Base-by-base conservation (phyloP, 768 basidiomycete species). In the Leccinellum luteum region DNA sequence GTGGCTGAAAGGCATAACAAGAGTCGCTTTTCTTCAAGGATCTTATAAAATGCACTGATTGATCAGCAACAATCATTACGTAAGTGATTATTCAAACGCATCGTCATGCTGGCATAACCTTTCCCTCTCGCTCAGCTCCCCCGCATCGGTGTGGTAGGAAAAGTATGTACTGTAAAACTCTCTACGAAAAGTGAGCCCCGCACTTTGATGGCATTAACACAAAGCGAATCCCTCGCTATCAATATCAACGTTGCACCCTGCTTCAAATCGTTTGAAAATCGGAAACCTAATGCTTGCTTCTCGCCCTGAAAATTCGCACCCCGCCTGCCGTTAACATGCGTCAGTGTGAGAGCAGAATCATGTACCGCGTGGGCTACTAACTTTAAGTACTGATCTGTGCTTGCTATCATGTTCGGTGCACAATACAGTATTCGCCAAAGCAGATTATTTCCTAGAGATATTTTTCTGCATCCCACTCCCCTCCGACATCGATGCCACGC, bases 1-100 rank as follows among this genome's bases (percentile, higher is more conserved):
- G 69, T 92, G 92, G 67, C 87, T 90, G 66, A 84, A 76, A 57
- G 86, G 87, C 83, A 84, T n/a, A n/a, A n/a, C n/a, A n/a, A n/a
- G n/a, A n/a, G n/a, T n/a, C n/a, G n/a, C n/a, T n/a, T 54, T 41
- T 51, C 6, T 38, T 44, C 23, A 28, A 31, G 52, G 51, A 54
- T 28, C 44, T 23, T 60, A 49, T 57, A 56, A 43, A 47, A 34
- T 28, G 35, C 47, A 41, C 28, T 8, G 25, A 54, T 56, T 30
- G 21, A 25, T 51, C 13, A 27, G 43, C 27, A 8, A 57, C 32
- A 14, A 3, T 5, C 23, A 34, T 68, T 68, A 66, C 60, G 66
- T 66, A 68, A 68, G 13, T 21, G 14, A 25, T 32, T 13, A 7
- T 23, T 43, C 51, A 19, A 19, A 48, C 23, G 25, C 45, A 47